Evolutionary conservation across 192 early-diverging fungal species (phyloP).

Genomic region (Chytriomyces hyalinus): DNA sequence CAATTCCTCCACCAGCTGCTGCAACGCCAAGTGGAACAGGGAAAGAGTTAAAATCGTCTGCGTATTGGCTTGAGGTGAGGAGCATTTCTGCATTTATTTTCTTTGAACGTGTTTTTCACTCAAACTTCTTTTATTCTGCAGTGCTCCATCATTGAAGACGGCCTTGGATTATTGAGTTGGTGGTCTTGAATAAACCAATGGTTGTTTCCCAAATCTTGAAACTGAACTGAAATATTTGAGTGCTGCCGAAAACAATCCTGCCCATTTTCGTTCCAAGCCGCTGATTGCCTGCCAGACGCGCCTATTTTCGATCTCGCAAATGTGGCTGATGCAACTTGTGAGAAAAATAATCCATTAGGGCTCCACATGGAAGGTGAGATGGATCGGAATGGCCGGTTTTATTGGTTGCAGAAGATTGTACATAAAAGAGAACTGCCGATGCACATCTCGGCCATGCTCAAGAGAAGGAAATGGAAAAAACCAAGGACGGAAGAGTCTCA

Average conservation of each 20-base stretch:
- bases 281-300: too few species aligned
- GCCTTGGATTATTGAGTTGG: constrained; percentile 74
- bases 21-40: constrained; percentile 52
- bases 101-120: not conserved
- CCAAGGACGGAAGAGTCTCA: not conserved
- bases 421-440: too few species aligned
- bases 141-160: constrained; percentile 72
- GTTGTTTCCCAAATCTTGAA: not conserved
- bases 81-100: too few species aligned
- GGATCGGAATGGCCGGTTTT: too few species aligned
- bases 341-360: too few species aligned
- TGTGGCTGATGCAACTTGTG: too few species aligned
- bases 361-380: too few species aligned
- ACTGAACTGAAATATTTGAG: too few species aligned
- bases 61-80: constrained; percentile 60
- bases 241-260: too few species aligned
- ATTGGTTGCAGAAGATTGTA: too few species aligned
- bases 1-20: constrained; percentile 47
- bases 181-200: constrained; percentile 50
- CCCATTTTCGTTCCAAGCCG: too few species aligned
- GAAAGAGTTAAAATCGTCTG: constrained; percentile 41
- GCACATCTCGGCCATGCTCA: not conserved
- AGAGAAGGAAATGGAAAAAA: not conserved
- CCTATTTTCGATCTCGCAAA: too few species aligned
- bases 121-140: constrained; percentile 11